These are phyloP conservation scores for Colletotrichum eremochloae DNA, from an alignment of 2,329 filamentous ascomycete species.

Conservation along the genomic window DNA sequence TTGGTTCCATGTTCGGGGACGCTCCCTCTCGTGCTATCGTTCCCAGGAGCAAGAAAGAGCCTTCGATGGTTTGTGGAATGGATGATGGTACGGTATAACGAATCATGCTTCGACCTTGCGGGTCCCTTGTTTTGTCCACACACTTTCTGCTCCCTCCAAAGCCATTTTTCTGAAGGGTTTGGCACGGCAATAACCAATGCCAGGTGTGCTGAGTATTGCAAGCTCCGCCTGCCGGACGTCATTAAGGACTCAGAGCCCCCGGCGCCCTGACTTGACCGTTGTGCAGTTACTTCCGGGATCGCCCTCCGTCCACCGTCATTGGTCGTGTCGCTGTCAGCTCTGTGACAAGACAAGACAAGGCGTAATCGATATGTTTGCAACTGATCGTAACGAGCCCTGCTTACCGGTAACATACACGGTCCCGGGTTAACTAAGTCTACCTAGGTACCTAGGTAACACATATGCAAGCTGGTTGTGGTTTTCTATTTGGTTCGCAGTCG, in stretches of 20 bases:
- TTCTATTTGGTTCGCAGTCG: not conserved
- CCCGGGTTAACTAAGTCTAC: not conserved
- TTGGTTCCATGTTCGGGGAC: not conserved
- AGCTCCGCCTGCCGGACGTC: not conserved
- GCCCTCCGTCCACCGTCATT: not conserved
- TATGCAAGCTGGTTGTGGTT: conserved; percentile 10
- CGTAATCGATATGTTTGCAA: conserved; percentile 10
- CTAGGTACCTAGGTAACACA: not conserved
- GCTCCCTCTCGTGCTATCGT: not conserved
- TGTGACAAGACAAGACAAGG: not conserved
- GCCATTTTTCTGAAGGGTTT: not conserved
- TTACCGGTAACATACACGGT: not conserved
- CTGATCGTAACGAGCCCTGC: not conserved
- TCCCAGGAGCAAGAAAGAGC: not conserved
- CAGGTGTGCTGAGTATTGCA: not conserved
- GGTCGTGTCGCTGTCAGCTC: conserved; percentile 11
- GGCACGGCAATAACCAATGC: not conserved
- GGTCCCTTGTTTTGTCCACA: conserved; percentile 1
- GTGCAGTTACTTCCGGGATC: not conserved
- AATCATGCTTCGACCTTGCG: conserved; percentile 20
- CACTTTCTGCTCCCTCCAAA: not conserved
- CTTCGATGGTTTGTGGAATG: not conserved
- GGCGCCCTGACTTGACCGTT: not conserved
- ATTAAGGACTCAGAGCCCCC: not conserved
- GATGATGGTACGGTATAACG: conserved; percentile 19